A percentile compares a stretch with the other conserved stretches of the same genome.
Conservation (phyloP, 305 asterid species). For the Fraxinus platypoda region DNA sequence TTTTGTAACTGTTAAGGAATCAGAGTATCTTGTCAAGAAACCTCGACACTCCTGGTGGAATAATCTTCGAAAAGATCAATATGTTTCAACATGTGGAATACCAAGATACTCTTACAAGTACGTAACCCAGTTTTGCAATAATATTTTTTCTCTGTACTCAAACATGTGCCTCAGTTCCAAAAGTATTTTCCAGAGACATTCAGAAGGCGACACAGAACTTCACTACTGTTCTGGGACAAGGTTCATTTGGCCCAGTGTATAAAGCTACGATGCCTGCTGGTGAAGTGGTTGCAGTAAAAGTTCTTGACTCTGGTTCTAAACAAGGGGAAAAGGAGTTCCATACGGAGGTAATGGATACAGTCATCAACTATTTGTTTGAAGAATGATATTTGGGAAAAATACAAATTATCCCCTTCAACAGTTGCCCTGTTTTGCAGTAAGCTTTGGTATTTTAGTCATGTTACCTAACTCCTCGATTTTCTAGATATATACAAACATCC, state of each 20-base stretch:
- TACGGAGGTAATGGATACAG: slow-evolving; percentile 63
- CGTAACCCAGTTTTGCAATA: slow-evolving; percentile 31
- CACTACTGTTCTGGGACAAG: slow-evolving; percentile 82
- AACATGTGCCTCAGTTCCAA: background rate
- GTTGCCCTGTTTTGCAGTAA: background rate
- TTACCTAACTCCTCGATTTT: slow-evolving; percentile 2
- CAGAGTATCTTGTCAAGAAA: slow-evolving; percentile 36
- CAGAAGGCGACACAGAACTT: slow-evolving; percentile 89
- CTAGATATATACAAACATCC: background rate
- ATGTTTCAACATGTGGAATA: slow-evolving; percentile 67
- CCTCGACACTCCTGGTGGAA: slow-evolving; percentile 71
- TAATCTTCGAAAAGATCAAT: slow-evolving; percentile 51
- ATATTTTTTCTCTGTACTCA: background rate
- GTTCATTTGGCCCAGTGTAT: slow-evolving; percentile 95
- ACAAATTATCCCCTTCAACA: background rate
- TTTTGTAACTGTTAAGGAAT: slow-evolving; percentile 38
- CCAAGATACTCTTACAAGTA: slow-evolving; percentile 86
- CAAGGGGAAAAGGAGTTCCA: slow-evolving; percentile 98
- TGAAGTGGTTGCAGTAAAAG: slow-evolving; percentile 92
- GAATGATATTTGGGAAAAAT: slow-evolving; percentile 1
- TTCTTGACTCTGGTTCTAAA: slow-evolving; percentile 86
- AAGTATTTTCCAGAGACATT: slow-evolving; percentile 57
- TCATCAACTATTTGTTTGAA: slow-evolving; percentile 6
- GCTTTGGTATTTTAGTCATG: background rate
- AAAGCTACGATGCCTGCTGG: slow-evolving; percentile 87